These are phyloP conservation scores for Colletotrichum neosansevieriae DNA, from an alignment of 2,329 filamentous ascomycete genomes.

Conservation along the genomic window DNA sequence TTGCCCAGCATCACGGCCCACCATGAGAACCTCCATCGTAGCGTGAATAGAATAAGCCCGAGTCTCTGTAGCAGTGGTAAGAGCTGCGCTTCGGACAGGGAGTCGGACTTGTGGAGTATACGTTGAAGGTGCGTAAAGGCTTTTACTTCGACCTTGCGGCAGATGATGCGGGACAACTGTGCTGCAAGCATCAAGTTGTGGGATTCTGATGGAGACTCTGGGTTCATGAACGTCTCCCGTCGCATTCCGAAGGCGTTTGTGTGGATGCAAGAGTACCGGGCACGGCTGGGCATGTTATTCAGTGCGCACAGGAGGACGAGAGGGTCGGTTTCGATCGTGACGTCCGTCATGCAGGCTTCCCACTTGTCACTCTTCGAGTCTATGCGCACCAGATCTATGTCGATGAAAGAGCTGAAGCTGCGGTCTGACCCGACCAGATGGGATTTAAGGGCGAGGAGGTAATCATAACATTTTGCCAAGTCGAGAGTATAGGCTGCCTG, in stretches of 20 bases:
- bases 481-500: constrained; percentile 56
- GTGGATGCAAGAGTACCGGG: constrained; percentile 55
- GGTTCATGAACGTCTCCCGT: constrained; percentile 52
- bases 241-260: neutral
- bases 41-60: constrained; percentile 48
- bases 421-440: constrained; percentile 52
- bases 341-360: constrained; percentile 56
- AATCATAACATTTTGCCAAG: constrained; percentile 54
- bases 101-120: constrained; percentile 23
- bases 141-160: constrained; percentile 59
- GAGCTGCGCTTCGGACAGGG: constrained; percentile 46
- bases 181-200: constrained; percentile 56
- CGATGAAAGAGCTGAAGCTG: constrained; percentile 57
- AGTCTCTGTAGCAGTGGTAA: constrained; percentile 27
- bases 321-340: constrained; percentile 50
- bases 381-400: constrained; percentile 51
- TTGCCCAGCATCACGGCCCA: constrained; percentile 55
- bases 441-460: constrained; percentile 52
- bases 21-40: constrained; percentile 59
- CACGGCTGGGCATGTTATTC: constrained; percentile 60
- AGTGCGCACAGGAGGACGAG: constrained; percentile 55
- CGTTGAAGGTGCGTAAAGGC: constrained; percentile 57
- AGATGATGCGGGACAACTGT: constrained; percentile 57
- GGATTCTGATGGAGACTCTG: constrained; percentile 49
- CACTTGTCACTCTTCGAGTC: constrained; percentile 43